Evolutionary conservation across 257 asterid genomes (phyloP), one percentile per base, ranked within the genome.

Genomic region (Penstemon newberryi): DNA sequence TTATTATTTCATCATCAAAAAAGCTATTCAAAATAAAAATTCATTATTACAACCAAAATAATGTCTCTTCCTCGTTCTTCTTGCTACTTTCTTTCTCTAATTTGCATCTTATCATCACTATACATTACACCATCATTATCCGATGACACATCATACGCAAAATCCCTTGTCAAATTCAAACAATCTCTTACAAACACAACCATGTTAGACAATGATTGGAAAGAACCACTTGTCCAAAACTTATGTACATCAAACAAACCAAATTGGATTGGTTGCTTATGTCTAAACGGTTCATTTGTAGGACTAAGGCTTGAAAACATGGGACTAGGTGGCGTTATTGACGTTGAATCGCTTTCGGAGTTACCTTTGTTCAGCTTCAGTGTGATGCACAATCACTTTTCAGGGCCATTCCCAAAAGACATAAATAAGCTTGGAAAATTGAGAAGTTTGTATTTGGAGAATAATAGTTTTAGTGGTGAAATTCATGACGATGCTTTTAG

Each of bases 381-480:
- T 49, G 72, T 87, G 3, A 83, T 76, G 81, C 69, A 71, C 43
- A 89, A 89, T 62, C 73, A 55, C 52, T 87, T 89, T 3, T 63
- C 80, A 0, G 92, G 89, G 5, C 74, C 78, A 2, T 45, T 89
- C 39, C 92, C 92, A 0, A 25, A 61, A 7, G 73, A 66, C 0
- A 10, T 87, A 9, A 74, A 49, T 70, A 82, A 73, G 79, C 80
- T 87, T 6, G 64, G 63, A 6, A 67, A 73, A 15, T 69, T 87
- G 67, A 77, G 96, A 52, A 73, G 78, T 9, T n/a, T 89, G 55
- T 85, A 74, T 56, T 58, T 89, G 87, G 72, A 88, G 4, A 57
- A 77, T 42, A 89, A 89, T 60, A 51, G 65, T 0, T 89, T 89
- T 13, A 76, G 71, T 3, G 96, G 95, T 6, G 86, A 85, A 12